These are phyloP conservation scores for Daedaleopsis sinensis DNA, from an alignment of 768 basidiomycete genomes.

Conservation along the genomic window DNA sequence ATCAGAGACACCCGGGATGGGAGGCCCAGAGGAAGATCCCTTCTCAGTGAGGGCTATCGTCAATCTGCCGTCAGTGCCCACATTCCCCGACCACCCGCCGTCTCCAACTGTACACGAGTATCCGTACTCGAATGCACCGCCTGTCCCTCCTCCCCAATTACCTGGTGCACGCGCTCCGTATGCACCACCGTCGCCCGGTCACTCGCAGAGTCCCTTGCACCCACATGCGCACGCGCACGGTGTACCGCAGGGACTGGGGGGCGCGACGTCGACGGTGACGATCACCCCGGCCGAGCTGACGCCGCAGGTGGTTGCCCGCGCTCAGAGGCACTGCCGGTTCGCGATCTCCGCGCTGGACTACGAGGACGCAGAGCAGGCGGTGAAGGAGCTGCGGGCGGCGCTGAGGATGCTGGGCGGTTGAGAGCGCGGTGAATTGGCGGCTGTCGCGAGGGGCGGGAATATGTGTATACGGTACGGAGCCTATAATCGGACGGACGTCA, in stretches of 20 bases:
- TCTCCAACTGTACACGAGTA: conserved; percentile 30
- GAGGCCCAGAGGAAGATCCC: neutral
- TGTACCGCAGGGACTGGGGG: conserved; percentile 8
- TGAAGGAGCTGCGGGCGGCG: conserved; percentile 79
- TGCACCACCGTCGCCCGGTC: conserved; percentile 9
- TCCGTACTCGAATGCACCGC: conserved; percentile 16
- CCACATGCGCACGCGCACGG: conserved; percentile 17
- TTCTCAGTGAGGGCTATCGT: conserved; percentile 3
- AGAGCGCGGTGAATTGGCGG: too few species aligned
- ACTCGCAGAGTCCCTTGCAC: neutral
- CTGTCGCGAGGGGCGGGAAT: neutral
- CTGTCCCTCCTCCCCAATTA: conserved; percentile 12
- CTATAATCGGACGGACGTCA: neutral
- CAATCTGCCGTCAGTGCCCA: neutral
- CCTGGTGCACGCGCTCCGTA: conserved; percentile 16
- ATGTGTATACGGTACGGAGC: neutral
- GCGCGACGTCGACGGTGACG: conserved; percentile 22
- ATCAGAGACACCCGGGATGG: conserved; percentile 17
- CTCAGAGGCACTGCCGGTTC: conserved; percentile 91
- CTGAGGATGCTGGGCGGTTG: conserved; percentile 64
- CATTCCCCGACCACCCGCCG: neutral
- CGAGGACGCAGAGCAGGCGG: conserved; percentile 88
- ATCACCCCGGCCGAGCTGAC: conserved; percentile 51
- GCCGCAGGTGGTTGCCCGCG: conserved; percentile 65
- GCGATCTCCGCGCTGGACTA: conserved; percentile 96